Conservation (phyloP, 305 asterid species). For the Fraxinus ornus region DNA sequence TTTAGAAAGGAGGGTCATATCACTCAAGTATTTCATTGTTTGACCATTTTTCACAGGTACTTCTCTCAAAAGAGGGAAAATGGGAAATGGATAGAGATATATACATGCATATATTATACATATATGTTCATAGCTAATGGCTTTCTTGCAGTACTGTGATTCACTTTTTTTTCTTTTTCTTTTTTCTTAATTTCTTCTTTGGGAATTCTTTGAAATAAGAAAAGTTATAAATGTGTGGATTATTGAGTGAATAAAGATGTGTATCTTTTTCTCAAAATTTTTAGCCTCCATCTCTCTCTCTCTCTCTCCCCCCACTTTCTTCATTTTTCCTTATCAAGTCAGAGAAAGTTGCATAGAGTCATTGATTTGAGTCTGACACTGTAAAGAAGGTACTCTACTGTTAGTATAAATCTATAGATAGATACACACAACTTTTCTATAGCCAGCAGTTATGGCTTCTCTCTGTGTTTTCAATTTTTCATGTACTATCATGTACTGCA, state of each 20-base stretch:
- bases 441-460: not conserved
- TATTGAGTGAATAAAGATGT: slow-evolving; percentile 35
- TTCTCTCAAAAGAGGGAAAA: not conserved
- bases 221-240: slow-evolving; percentile 21
- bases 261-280: slow-evolving; percentile 37
- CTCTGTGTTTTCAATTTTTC: not conserved
- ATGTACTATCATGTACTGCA: not conserved
- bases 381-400: not conserved
- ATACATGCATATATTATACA: not conserved
- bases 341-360: slow-evolving; percentile 25
- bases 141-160: not conserved
- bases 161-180: not conserved
- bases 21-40: slow-evolving; percentile 19
- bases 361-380: not conserved
- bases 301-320: not conserved
- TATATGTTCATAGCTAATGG: not conserved
- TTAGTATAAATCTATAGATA: not conserved
- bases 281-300: not conserved
- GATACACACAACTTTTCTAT: not conserved
- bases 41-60: slow-evolving; percentile 26
- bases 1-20: slow-evolving; percentile 44
- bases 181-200: not conserved
- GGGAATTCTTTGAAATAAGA: not conserved
- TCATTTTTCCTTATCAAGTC: slow-evolving; percentile 21
- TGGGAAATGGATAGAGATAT: not conserved